Conservation (phyloP, 2,329 filamentous ascomycete species). For the Truncatella angustata region DNA sequence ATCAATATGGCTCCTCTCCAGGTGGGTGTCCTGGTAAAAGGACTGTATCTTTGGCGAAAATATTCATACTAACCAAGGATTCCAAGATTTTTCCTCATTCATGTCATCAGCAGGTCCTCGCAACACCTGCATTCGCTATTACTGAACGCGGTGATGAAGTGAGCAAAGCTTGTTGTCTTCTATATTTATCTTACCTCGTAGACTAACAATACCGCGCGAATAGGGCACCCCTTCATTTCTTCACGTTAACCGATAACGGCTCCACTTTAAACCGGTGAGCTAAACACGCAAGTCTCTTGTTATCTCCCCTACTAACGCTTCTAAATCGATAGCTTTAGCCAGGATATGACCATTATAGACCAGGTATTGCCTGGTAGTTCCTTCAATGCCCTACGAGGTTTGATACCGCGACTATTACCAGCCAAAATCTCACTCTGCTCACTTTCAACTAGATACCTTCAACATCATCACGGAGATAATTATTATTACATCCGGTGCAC, state of each 20-base stretch:
- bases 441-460: no score
- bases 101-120: not conserved
- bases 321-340: not conserved
- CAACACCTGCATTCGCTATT: not conserved
- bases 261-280: not conserved
- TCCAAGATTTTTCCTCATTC: not conserved
- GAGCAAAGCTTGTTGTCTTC: not conserved
- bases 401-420: no score
- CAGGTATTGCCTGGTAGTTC: not conserved
- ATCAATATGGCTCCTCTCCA: no score
- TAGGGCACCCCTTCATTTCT: not conserved
- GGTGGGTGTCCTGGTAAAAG: no score
- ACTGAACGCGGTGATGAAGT: not conserved
- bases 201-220: not conserved
- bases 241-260: not conserved
- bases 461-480: no score
- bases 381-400: not conserved
- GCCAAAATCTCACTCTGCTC: no score
- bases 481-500: no score
- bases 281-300: not conserved
- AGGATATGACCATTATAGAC: conserved; percentile 5
- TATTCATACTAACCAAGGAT: no score
- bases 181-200: not conserved
- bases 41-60: no score
- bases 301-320: not conserved